Base-by-base conservation (phyloP, 2,329 filamentous ascomycete species). In the Talaromyces sp. region DNA sequence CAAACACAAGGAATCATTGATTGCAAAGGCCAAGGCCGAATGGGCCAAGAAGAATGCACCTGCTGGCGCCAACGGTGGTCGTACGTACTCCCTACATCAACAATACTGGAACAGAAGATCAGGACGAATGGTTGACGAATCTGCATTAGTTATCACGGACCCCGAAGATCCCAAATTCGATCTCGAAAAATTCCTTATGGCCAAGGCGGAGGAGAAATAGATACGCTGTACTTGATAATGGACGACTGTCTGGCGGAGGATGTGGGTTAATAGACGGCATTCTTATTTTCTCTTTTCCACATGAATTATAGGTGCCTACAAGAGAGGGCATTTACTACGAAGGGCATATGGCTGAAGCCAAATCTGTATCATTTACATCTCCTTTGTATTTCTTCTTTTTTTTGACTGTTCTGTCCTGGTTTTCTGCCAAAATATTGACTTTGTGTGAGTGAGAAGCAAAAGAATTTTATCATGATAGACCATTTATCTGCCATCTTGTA, bases 121-220 rank as follows among this genome's bases (percentile, higher is more conserved):
- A 47, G 72, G 25, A 39, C 9, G 15, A 50, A 39, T 19, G 6
- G 45, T 56, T 62, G 31, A 62, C 49, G 71, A 67, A 74, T 35
- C 54, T 62, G 52, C 59, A 69, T 70, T 74, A 91, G 89, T 89
- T 70, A 86, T 89, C 78, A 84, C 87, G 76, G 89, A 98, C 81
- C 90, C 90, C 67, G 87, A 89, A 76, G 88, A 95, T 83, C 88
- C 93, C 76, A 92, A 93, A 76, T 98, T 98, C 83, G 93, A 99
- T 78, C 85, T 98, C 72, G 94, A 98, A 84, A 89, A 90, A 72
- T 92, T 87, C 79, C 81, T 97, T 79, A 86, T 87, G 74, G 84
- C 86, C 73, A 81, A 92, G 72, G 79, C 80, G 62, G 80, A 78
- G 60, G 82, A 83, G 54, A 71, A 71, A 70, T 77, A 75, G 70